phyloP scores from a whole-genome alignment of 176 grass and related monocot species.

The Triticum dicoccoides region DNA sequence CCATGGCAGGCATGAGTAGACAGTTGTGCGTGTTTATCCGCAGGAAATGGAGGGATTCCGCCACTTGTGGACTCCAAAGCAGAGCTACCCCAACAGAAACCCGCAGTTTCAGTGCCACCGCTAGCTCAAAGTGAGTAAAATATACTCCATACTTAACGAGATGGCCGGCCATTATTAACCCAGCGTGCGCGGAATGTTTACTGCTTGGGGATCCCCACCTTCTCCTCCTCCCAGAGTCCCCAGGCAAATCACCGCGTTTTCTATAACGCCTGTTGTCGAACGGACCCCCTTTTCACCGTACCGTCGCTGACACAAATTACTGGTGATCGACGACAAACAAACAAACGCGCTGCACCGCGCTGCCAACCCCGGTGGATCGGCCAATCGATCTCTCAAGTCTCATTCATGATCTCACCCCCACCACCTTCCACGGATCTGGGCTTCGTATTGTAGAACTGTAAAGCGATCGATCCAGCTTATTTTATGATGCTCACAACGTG shows the following conservation, averaged over 20 bases:
- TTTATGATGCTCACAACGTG: conserved; percentile 21
- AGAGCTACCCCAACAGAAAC: not conserved
- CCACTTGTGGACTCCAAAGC: not conserved
- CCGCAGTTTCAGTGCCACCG: conserved; percentile 28
- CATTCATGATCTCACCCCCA: conserved; percentile 1
- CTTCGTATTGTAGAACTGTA: not conserved
- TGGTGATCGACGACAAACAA: not conserved
- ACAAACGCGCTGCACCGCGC: not conserved
- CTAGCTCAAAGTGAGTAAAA: not conserved
- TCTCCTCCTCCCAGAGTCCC: conserved; percentile 16
- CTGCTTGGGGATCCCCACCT: conserved; percentile 44
- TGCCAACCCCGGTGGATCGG: conserved; percentile 2
- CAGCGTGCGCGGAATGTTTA: conserved; percentile 38
- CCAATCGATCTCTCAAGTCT: not conserved
- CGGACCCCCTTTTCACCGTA: not conserved
- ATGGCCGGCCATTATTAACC: conserved; percentile 5
- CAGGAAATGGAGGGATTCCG: not conserved
- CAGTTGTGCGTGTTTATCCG: not conserved
- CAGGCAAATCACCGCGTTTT: conserved; percentile 18
- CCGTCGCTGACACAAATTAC: not conserved
- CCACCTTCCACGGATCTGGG: conserved; percentile 42
- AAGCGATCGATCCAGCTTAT: not conserved
- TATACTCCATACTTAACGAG: not conserved
- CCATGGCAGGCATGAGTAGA: not conserved
- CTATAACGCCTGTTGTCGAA: not conserved